A percentile compares a stretch with the other conserved stretches of the same genome.
Evolutionary conservation across 176 grass and related monocot species (phyloP).

Genomic region (Hyparrhenia diplandra): DNA sequence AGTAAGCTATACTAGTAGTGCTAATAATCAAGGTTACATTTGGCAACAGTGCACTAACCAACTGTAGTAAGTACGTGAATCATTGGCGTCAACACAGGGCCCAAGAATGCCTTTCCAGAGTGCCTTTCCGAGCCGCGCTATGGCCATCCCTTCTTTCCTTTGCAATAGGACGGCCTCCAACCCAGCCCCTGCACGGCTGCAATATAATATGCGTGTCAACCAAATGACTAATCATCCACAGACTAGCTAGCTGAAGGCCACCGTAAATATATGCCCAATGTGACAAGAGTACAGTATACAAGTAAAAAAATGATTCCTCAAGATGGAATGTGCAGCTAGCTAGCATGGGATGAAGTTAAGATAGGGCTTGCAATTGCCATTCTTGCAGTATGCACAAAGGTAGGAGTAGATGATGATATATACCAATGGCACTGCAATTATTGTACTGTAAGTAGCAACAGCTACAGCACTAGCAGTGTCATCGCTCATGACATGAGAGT

Average conservation of each 20-base stretch:
- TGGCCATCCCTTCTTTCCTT: not conserved
- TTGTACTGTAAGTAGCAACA: too few relatives aligned
- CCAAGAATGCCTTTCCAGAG: conserved; percentile 27
- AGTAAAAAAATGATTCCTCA: not conserved
- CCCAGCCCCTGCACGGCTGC: not conserved
- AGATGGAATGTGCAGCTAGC: conserved; percentile 11
- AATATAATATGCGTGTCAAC: not conserved
- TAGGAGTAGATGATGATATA: too few relatives aligned
- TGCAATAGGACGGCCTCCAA: conserved; percentile 31
- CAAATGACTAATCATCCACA: conserved; percentile 10
- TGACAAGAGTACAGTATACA: not conserved
- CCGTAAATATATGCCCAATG: not conserved
- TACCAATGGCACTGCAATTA: too few relatives aligned
- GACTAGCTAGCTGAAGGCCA: not conserved
- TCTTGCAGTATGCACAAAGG: too few relatives aligned
- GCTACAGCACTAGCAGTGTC: too few relatives aligned
- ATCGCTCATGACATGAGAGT: too few relatives aligned
- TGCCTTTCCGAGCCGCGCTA: conserved; percentile 46
- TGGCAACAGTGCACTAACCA: not conserved
- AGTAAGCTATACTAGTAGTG: not conserved
- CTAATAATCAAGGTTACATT: not conserved
- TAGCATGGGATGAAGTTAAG: not conserved
- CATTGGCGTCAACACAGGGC: not conserved
- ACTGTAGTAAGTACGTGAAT: not conserved
- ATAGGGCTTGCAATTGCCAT: too few relatives aligned